Evolutionary conservation across 352 stramenopile species (phyloP).

Genomic region (Phytophthora podocarpi): DNA sequence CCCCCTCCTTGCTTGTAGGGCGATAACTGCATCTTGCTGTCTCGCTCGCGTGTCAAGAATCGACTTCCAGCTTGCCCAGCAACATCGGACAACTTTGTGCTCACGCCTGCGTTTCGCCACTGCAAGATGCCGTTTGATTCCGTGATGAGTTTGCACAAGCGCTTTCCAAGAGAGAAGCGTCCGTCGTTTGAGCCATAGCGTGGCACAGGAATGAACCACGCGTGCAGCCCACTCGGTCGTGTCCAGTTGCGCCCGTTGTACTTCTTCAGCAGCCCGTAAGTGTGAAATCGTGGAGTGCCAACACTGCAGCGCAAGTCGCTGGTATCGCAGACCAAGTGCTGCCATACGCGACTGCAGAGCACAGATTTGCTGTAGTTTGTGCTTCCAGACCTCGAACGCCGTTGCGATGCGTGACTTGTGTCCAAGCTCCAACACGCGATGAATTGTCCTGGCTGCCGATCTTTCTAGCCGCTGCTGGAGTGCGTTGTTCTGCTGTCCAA

Average conservation of each 20-base stretch:
- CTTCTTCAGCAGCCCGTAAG: not conserved
- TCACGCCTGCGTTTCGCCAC: conserved; percentile 5
- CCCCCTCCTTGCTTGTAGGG: not conserved
- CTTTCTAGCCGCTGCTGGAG: conserved; percentile 8
- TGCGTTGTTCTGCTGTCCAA: conserved; percentile 22
- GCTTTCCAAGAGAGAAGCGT: conserved; percentile 14
- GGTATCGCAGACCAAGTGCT: not conserved
- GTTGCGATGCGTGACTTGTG: not conserved
- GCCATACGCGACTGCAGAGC: not conserved
- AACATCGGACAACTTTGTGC: conserved; percentile 2
- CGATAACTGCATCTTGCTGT: conserved; percentile 1
- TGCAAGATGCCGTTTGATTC: not conserved
- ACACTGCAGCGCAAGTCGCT: not conserved
- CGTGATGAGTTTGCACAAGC: not conserved
- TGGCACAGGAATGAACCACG: conserved; percentile 7
- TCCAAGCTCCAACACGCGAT: conserved; percentile 1
- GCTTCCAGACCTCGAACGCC: conserved; percentile 17
- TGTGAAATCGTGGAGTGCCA: conserved; percentile 3
- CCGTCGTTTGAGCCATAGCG: conserved; percentile 20
- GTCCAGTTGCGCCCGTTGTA: conserved; percentile 6
- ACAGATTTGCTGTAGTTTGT: conserved; percentile 3
- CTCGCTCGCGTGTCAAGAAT: not conserved
- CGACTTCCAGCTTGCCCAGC: conserved; percentile 18
- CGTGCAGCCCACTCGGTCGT: conserved; percentile 16
- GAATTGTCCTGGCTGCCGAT: conserved; percentile 6